Percentiles rank a stretch among this genome's conserved stretches.
phyloP scores from a whole-genome alignment of 805 yeast species.

The Hanseniaspora thailandica region DNA sequence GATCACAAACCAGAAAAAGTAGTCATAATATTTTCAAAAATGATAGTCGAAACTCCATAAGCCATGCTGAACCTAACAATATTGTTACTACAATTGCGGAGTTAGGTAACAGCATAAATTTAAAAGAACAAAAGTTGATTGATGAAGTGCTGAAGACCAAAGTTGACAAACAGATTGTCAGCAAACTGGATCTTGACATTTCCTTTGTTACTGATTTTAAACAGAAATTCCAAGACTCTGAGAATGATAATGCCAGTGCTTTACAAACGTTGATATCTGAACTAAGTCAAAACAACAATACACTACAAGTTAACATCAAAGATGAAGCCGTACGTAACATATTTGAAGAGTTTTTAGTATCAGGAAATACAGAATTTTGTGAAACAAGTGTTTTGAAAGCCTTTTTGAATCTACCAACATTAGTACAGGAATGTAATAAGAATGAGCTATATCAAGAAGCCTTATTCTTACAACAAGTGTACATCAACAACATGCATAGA shows the following conservation, averaged over 20 bases:
- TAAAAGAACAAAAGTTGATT: conserved; percentile 9
- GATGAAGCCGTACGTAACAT: not conserved
- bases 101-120: conserved; percentile 4
- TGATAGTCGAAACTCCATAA: not conserved
- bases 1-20: not conserved
- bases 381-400: conserved; percentile 44
- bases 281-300: conserved; percentile 5
- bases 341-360: not conserved
- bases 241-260: not conserved
- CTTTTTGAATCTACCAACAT: conserved; percentile 62
- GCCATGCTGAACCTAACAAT: not conserved
- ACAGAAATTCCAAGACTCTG: not conserved
- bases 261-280: not conserved
- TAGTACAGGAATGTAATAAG: conserved; percentile 70
- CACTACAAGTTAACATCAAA: not conserved
- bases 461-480: conserved; percentile 66
- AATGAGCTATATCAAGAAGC: conserved; percentile 86
- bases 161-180: conserved; percentile 7
- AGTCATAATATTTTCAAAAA: not conserved
- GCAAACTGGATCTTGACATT: not conserved
- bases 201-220: not conserved
- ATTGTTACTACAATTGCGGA: conserved; percentile 15
- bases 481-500: conserved; percentile 47
- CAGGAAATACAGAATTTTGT: conserved; percentile 37
- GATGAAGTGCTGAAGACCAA: not conserved